A percentile compares a stretch with the other conserved stretches of the same genome.
phyloP scores from a whole-genome alignment of 495 filamentous ascomycete genomes.

The Penicillium bialowiezense region DNA sequence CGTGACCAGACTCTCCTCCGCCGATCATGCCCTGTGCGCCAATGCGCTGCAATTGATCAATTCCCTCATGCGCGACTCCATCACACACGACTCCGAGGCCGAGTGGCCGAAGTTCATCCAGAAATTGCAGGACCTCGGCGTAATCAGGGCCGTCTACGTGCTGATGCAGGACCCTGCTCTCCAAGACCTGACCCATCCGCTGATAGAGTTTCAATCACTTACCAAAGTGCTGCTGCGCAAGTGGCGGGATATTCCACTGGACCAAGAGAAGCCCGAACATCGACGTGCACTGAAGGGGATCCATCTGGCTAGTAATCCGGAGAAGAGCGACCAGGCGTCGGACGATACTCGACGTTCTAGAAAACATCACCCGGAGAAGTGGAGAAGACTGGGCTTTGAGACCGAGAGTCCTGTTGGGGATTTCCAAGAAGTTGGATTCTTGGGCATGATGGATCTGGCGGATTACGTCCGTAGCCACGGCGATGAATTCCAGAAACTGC shows the following conservation, averaged over 20 bases:
- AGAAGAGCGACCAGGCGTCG: constrained; percentile 39
- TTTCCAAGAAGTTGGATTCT: constrained; percentile 81
- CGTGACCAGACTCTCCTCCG: constrained; percentile 81
- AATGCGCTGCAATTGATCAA: constrained; percentile 96
- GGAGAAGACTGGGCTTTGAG: constrained; percentile 89
- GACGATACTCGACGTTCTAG: constrained; percentile 54
- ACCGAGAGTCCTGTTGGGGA: constrained; percentile 81
- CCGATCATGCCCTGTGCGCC: constrained; percentile 93
- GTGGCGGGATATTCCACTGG: constrained; percentile 82
- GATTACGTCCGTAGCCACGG: constrained; percentile 90
- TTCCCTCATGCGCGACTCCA: constrained; percentile 87
- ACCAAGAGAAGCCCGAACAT: constrained; percentile 86
- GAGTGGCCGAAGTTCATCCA: constrained; percentile 98
- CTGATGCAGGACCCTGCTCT: constrained; percentile 91
- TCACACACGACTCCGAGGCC: constrained; percentile 68
- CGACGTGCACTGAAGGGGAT: constrained; percentile 80
- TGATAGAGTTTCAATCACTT: constrained; percentile 89
- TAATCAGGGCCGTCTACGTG: constrained; percentile 86
- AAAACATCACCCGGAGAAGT: constrained; percentile 85
- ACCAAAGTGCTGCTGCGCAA: constrained; percentile 88
- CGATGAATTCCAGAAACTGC: constrained; percentile 84
- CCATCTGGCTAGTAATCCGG: constrained; percentile 77
- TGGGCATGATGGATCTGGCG: constrained; percentile 97
- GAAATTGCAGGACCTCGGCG: constrained; percentile 83
- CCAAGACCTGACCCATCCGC: constrained; percentile 89